These are phyloP conservation scores for Tuber aestivum DNA, from an alignment of 495 filamentous ascomycete genomes.

Conservation along the genomic window DNA sequence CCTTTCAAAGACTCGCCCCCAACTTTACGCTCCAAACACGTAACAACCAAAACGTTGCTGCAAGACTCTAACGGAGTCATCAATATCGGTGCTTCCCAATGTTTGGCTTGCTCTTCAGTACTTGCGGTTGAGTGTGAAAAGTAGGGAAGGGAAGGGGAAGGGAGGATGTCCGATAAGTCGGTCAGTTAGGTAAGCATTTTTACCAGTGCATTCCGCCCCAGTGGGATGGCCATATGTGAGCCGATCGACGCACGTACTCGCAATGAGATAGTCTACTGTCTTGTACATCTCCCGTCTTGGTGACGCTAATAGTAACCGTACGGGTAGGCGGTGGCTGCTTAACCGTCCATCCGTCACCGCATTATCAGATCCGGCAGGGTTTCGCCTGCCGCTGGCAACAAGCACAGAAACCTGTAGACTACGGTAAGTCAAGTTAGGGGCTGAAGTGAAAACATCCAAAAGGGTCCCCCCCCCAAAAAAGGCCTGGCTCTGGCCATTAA, in stretches of 20 bases:
- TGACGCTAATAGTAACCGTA: neutral
- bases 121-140: neutral
- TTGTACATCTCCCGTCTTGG: neutral
- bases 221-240: neutral
- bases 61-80: neutral
- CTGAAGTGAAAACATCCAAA: too few species aligned
- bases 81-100: neutral
- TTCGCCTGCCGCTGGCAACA: neutral
- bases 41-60: neutral
- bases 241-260: neutral
- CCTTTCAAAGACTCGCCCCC: neutral
- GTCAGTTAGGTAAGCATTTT: too few species aligned
- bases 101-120: neutral
- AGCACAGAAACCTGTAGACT: too few species aligned
- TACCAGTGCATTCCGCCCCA: too few species aligned
- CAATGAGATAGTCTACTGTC: neutral
- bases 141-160: too few species aligned
- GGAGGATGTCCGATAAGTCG: too few species aligned
- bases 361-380: neutral
- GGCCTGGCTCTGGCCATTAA: too few species aligned
- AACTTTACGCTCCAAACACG: neutral
- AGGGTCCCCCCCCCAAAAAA: too few species aligned
- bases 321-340: neutral
- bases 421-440: too few species aligned
- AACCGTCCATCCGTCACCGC: neutral